A percentile compares a stretch with the other conserved stretches of the same genome.
phyloP scores from a whole-genome alignment of 768 basidiomycete genomes.

The Mycena capillaripes region DNA sequence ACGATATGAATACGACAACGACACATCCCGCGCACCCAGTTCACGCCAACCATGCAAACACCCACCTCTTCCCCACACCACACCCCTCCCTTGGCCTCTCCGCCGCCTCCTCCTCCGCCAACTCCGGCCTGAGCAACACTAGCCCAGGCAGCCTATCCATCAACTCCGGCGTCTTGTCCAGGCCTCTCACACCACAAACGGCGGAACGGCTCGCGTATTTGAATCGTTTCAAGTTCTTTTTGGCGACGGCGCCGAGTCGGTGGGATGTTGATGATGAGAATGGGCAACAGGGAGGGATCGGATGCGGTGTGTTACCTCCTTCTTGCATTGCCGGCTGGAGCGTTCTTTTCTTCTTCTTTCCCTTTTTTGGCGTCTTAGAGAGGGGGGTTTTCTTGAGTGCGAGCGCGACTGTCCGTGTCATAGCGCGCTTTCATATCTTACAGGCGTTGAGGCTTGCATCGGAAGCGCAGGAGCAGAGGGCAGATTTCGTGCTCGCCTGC shows the following conservation, averaged over 20 bases:
- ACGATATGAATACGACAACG: too few species aligned
- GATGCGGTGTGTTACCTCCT: too few species aligned
- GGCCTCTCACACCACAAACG: slow-evolving; percentile 68
- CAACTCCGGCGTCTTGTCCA: slow-evolving; percentile 41
- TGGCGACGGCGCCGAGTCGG: slow-evolving; percentile 85
- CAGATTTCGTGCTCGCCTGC: too few species aligned
- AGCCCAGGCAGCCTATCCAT: background rate
- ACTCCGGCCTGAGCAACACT: slow-evolving; percentile 43
- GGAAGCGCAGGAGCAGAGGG: too few species aligned
- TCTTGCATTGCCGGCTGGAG: too few species aligned
- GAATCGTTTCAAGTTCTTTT: slow-evolving; percentile 89
- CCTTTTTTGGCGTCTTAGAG: too few species aligned
- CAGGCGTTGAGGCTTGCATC: too few species aligned
- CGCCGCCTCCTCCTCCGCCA: slow-evolving; percentile 50
- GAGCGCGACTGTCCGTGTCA: too few species aligned
- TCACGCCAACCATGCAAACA: slow-evolving; percentile 20
- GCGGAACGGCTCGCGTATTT: slow-evolving; percentile 81
- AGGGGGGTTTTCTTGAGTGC: too few species aligned
- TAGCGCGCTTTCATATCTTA: too few species aligned
- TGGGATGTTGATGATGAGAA: slow-evolving; percentile 62
- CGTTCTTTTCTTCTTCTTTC: background rate
- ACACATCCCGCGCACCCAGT: background rate
- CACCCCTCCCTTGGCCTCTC: slow-evolving; percentile 53
- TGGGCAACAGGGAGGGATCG: background rate
- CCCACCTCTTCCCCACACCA: slow-evolving; percentile 15